phyloP scores from a whole-genome alignment of 306 rosid species.

The Senna tora region DNA sequence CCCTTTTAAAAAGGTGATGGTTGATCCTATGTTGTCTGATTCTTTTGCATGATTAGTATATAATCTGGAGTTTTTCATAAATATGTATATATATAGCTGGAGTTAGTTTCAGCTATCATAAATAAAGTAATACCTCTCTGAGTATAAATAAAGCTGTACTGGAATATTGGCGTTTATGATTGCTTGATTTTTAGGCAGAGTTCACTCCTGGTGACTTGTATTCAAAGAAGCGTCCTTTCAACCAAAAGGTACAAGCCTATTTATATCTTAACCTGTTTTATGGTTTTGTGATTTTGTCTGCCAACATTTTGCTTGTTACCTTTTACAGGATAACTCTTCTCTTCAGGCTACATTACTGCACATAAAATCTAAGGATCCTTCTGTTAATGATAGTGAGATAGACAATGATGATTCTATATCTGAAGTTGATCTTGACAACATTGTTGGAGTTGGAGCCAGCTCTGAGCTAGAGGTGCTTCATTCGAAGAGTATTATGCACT shows the following conservation, averaged over 20 bases:
- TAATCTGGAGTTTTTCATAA: not conserved
- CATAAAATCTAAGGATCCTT: constrained; percentile 54
- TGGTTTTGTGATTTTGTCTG: constrained; percentile 7
- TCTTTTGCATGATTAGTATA: not conserved
- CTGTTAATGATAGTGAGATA: constrained; percentile 57
- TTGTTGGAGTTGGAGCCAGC: constrained; percentile 80
- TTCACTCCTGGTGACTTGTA: constrained; percentile 79
- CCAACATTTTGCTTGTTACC: constrained; percentile 23
- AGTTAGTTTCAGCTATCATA: constrained; percentile 22
- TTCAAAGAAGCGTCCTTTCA: constrained; percentile 76
- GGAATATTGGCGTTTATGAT: constrained; percentile 31
- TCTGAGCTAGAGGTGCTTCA: constrained; percentile 82
- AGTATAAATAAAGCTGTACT: constrained; percentile 26
- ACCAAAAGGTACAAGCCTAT: constrained; percentile 52
- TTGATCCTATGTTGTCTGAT: constrained; percentile 9
- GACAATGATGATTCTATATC: constrained; percentile 70
- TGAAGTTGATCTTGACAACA: constrained; percentile 75
- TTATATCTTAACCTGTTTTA: constrained; percentile 5
- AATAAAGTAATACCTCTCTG: constrained; percentile 10
- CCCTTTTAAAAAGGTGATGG: constrained; percentile 77
- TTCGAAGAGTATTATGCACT: constrained; percentile 33
- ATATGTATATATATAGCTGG: not conserved
- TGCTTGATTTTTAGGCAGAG: constrained; percentile 66
- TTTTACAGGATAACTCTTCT: constrained; percentile 52
- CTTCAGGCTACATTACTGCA: constrained; percentile 51